Base-by-base conservation (phyloP, 2,329 filamentous ascomycete genomes). In the Chaetomium globosum region DNA sequence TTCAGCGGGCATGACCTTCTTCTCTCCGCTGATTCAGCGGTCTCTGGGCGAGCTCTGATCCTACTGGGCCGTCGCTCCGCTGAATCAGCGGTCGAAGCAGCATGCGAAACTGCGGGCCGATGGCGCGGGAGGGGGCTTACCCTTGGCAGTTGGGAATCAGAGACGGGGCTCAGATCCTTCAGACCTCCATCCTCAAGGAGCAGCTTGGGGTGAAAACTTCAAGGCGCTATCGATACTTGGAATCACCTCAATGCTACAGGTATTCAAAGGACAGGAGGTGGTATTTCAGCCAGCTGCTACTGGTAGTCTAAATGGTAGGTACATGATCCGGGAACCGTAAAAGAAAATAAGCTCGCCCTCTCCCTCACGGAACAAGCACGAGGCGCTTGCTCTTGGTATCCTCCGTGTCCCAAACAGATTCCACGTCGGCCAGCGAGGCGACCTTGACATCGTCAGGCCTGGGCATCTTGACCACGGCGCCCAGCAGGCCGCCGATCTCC, bases 331-430 rank as follows among this genome's bases (percentile, higher is more conserved):
- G 12, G 33, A 36, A 2, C 10, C 3, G 33, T 36, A 12, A 36
- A 36, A 36, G 10, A 43, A 43, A 43, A n/a, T 16, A 5, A n/a
- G 19, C 13, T 5, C 1, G 9, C n/a, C n/a, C n/a, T n/a, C n/a
- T 6, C 36, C 31, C 55, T 39, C 58, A 64, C 1, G 52, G 53
- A 6, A 58, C 7, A 52, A 65, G 31, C 53, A 65, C 63, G 9
- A 65, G 53, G 21, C 63, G 21, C 63, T 65, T 57, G 53, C 28
- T 54, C 58, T 61, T 61, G 33, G 63, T 59, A 31, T 58, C 63
- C 28, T 57, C 33, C 9, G 31, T 58, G 31, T 65, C 63, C 63
- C 63, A 65, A 5, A 65, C 54, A 1, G 58, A 31, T 9, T 58
- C 10, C 6, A 65, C 52, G 3, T 61, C 59, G 16, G 43, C 53